Evolutionary conservation across 768 basidiomycete genomes (phyloP), one percentile per base, ranked within the genome.

Genomic region (Pisolithus microcarpus): DNA sequence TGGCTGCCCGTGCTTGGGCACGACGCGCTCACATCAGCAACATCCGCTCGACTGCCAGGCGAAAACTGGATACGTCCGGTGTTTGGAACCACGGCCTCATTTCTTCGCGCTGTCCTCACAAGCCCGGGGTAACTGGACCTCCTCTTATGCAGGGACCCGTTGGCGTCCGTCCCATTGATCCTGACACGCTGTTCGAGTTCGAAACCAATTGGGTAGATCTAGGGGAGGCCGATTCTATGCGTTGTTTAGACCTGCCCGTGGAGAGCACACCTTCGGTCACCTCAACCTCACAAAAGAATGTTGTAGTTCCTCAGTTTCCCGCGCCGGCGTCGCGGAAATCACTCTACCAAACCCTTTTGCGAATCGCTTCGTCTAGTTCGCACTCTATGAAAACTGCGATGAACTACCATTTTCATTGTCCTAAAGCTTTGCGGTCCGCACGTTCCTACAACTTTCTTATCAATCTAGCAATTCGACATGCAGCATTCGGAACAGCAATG

Each of bases 1-100:
- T 77, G 50, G 79, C 79, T 18, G 70, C 70, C 55, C 74, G 72
- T 46, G 79, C 78, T 43, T 82, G 76, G 71, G 56, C 63, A 24
- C 67, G 70, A 49, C 63, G 53, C 24, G 54, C 56, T 19, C 56
- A 64, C n/a, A 48, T 52, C 46, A 46, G 50, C 36, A 38, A 21
- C 18, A 24, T 49, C 7, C 15, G 38, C 21, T 26, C 18, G 6
- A 19, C 28, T 30, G 11, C 46, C 45, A 50, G 42, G 36, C 52
- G 4, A 40, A 40, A 10, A 15, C 18, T 19, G 18, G 39, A 43
- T n/a, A 50, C 28, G 21, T 15, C n/a, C 48, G 13, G 24, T 31
- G 21, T 13, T 28, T 11, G 28, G 34, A 7, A 26, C 37, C 36
- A 31, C 18, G 15, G n/a, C 16, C 40, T 39, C 49, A 15, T n/a